Conservation (phyloP, 2,329 filamentous ascomycete species). For the Phialophora chinensis region DNA sequence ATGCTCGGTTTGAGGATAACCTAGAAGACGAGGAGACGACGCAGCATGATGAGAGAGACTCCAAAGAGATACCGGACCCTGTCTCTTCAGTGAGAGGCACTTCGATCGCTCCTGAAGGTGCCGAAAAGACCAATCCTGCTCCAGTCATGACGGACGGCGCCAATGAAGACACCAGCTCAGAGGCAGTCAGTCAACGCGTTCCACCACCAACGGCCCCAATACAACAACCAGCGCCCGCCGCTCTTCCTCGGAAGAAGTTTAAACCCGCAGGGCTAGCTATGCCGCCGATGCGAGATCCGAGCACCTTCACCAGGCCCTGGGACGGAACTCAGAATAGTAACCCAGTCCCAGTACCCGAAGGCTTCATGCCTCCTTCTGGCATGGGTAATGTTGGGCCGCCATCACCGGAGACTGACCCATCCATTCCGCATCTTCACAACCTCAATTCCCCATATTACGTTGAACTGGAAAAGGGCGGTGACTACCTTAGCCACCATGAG, state of each 20-base stretch:
- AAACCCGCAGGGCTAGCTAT: constrained; percentile 26
- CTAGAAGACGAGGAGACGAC: neutral
- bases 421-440: constrained; percentile 42
- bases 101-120: neutral
- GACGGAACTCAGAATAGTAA: constrained; percentile 12
- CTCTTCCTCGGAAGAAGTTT: constrained; percentile 28
- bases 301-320: constrained; percentile 9
- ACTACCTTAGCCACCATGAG: constrained; percentile 40
- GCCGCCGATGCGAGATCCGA: constrained; percentile 21
- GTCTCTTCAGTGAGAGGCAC: neutral
- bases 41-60: neutral
- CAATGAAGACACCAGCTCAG: constrained; percentile 2
- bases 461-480: constrained; percentile 38
- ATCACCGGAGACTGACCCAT: neutral
- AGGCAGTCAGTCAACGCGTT: neutral
- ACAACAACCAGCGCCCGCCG: constrained; percentile 2
- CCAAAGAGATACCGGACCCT: neutral
- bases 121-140: neutral
- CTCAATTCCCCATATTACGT: constrained; percentile 48
- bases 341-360: neutral
- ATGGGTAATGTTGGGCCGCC: neutral
- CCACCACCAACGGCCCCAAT: neutral
- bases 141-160: constrained; percentile 10
- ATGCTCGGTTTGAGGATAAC: constrained; percentile 31
- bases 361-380: neutral